Base-by-base conservation (phyloP, 164 flowering plant genomes). In the Liriodendron chinense region DNA sequence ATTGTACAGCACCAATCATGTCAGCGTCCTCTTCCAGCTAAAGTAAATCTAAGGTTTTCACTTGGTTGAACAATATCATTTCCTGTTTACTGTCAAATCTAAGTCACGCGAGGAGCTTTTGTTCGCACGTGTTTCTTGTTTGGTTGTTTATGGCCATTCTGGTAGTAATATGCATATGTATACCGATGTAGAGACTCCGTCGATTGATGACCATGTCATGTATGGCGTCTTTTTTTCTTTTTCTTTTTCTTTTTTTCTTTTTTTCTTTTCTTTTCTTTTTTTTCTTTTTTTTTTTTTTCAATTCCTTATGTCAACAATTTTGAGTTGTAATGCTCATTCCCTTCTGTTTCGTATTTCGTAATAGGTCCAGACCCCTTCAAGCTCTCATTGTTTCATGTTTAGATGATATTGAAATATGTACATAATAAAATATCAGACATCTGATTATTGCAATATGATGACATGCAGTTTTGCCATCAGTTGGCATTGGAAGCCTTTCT, bases 401-500 rank as follows among this genome's bases (percentile, higher is more conserved):
- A 20, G 2, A 7, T 63, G 22, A 63, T 63, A 22, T 1, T 8
- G 22, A 67, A 67, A 67, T 24, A 64, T 23, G 34, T 21, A 64
- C 26, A 20, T 64, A 16, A 22, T 47, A 57, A 14, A 26, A 3
- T 63, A 65, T 74, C 43, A 34, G 43, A 22, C 8, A 62, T 53
- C 22, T 74, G 22, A 16, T 74, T 23, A 12, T 50, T 68, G 1
- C 16, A n/a, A 12, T 2, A 21, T 68, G 26, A 7, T 53, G 18
- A 8, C n/a, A 4, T 83, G 65, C 91, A 96, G 99, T 91, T 20
- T 77, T 96, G 80, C 97, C 98, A 65, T 94, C 99, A 21, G 81
- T 86, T 82, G 99, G 99, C 61, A 83, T 92, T 81, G 97, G 97
- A 57, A 90, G 98, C 61, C 97, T 96, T 80, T 90, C 98, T 83